phyloP scores from a whole-genome alignment of 768 basidiomycete species.

The Dentipellis sp. region DNA sequence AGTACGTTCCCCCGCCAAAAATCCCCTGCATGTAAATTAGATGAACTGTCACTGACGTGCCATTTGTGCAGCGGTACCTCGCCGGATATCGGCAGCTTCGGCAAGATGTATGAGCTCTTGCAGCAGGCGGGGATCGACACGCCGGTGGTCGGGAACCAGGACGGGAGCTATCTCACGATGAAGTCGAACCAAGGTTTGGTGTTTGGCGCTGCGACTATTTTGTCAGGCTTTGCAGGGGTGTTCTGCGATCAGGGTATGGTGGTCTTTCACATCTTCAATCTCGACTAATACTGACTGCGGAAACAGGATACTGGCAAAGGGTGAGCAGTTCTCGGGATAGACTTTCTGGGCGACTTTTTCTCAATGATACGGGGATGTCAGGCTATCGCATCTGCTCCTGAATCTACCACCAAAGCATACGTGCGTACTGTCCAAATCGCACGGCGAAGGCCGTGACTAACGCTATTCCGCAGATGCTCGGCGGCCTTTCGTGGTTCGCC shows the following conservation, averaged over 20 bases:
- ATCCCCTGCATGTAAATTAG: not conserved
- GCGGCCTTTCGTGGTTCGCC: slow-evolving; percentile 49
- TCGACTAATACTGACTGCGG: not conserved
- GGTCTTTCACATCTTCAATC: not conserved
- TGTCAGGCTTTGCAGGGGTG: slow-evolving; percentile 36
- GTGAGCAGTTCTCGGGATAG: slow-evolving; percentile 13
- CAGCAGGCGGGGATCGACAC: slow-evolving; percentile 32
- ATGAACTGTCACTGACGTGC: not conserved
- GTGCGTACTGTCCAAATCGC: slow-evolving; percentile 18
- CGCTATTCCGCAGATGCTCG: slow-evolving; percentile 32
- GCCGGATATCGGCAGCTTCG: slow-evolving; percentile 28
- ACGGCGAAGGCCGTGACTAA: not conserved
- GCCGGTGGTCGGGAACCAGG: slow-evolving; percentile 39
- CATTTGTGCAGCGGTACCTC: not conserved
- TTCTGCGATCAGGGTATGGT: slow-evolving; percentile 40
- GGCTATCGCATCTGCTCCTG: slow-evolving; percentile 43
- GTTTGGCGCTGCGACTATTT: slow-evolving; percentile 29
- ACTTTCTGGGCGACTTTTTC: not conserved
- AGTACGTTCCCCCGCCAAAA: slow-evolving; percentile 15
- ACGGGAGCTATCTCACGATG: slow-evolving; percentile 49
- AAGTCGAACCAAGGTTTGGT: slow-evolving; percentile 37
- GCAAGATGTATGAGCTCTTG: slow-evolving; percentile 36
- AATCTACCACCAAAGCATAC: slow-evolving; percentile 42
- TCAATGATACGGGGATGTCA: slow-evolving; percentile 12
- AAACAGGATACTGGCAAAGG: slow-evolving; percentile 43